Evolutionary conservation across 2,329 filamentous ascomycete genomes (phyloP).

Genomic region (Talaromyces rugulosus): DNA sequence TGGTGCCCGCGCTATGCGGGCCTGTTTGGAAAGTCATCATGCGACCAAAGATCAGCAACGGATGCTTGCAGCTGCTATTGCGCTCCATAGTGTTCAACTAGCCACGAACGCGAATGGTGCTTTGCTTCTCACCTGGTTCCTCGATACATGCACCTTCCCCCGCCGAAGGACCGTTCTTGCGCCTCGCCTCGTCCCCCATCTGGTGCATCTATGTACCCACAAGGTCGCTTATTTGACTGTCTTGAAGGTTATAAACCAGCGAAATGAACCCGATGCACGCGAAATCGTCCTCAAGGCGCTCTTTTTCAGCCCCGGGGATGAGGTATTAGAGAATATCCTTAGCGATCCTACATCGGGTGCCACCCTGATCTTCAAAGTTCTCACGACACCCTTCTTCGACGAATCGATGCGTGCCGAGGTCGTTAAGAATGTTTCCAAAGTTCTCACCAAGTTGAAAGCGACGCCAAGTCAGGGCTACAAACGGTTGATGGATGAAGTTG

Average conservation of each 20-base stretch:
- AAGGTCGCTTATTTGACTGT: slow-evolving; percentile 98
- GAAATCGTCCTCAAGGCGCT: slow-evolving; percentile 85
- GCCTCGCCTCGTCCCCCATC: slow-evolving; percentile 83
- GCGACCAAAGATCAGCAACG: slow-evolving; percentile 92
- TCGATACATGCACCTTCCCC: slow-evolving; percentile 96
- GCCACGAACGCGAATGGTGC: slow-evolving; percentile 96
- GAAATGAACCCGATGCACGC: slow-evolving; percentile 85
- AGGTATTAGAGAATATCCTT: slow-evolving; percentile 83
- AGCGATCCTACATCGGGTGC: slow-evolving; percentile 88
- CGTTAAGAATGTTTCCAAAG: slow-evolving; percentile 85
- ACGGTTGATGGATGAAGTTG: slow-evolving; percentile 97
- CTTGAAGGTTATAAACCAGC: slow-evolving; percentile 96
- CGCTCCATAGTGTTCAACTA: slow-evolving; percentile 92
- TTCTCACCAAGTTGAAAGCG: slow-evolving; percentile 84
- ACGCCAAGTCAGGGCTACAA: slow-evolving; percentile 96
- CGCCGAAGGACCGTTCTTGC: slow-evolving; percentile 86
- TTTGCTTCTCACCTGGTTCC: slow-evolving; percentile 90
- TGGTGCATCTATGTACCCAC: slow-evolving; percentile 95
- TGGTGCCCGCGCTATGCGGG: slow-evolving; percentile 91
- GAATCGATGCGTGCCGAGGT: slow-evolving; percentile 84
- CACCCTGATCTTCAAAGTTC: slow-evolving; percentile 95
- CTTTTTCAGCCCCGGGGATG: slow-evolving; percentile 86
- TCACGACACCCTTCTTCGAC: slow-evolving; percentile 96
- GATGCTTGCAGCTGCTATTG: slow-evolving; percentile 89
- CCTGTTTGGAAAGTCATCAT: slow-evolving; percentile 93